Evolutionary conservation across 2,329 filamentous ascomycete species (phyloP), one percentile per base, ranked within the genome.

Genomic region (Scytalidium sp.): DNA sequence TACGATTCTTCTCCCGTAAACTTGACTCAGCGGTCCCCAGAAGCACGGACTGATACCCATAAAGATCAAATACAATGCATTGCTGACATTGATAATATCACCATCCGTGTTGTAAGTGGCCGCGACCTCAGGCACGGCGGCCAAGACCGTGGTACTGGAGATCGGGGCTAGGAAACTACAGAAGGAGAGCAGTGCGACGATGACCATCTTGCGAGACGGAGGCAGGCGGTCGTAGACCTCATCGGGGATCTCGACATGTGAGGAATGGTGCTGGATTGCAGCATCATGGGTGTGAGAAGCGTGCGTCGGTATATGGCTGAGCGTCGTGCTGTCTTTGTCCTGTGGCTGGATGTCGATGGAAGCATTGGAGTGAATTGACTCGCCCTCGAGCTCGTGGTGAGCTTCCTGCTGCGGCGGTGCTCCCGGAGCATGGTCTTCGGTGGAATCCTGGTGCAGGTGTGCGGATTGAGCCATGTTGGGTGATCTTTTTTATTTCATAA

Each of bases 141-240:
- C 78, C 11, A 93, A 68, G 8, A 92, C 81, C 1, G 85, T 84
- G 0, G 88, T 92, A 36, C 83, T 88, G 2, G 83, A 87, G 20
- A 90, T 80, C 0, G 89, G 89, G 1, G 88, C 84, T 41, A 93
- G 72, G 55, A 93, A 90, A 21, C 85, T 83, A 68, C 87, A 90
- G 62, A 85, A 88, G 0, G 87, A 85, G 46, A 92, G 69, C 5
- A 91, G 76, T 9, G 74, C 71, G 15, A 90, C 84, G 46, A 93
- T 87, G 53, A 83, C 61, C 2, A 75, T 63, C 67, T 93, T 94
- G 39, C 84, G 79, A 15, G 71, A 69, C 3, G 69, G 67, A 0
- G 84, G 77, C 53, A 91, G 77, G 17, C 77, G 76, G 59, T 85
- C 76, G 70, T 91, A 93, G n/a, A 81, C 65, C 46, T 75, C 73